Percentiles rank a stretch among this genome's conserved stretches.
Evolutionary conservation across 441 rosid genomes (phyloP).

Genomic region (Gossypium gossypioides): DNA sequence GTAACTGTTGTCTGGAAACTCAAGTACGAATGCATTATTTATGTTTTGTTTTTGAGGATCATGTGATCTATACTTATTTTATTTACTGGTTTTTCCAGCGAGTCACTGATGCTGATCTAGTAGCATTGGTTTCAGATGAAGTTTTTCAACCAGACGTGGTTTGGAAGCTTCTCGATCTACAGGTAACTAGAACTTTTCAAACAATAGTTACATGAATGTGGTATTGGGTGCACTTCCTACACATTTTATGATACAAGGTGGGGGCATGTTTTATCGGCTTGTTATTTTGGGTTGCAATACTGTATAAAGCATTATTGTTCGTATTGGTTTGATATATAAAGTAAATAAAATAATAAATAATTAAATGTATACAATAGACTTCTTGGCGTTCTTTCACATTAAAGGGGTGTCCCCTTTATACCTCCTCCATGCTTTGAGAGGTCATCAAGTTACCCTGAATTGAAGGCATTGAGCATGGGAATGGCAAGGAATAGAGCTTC

Average conservation of each 20-base stretch:
- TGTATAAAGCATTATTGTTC: too few relatives aligned
- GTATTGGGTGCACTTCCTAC: background rate
- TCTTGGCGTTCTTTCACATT: too few relatives aligned
- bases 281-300: background rate
- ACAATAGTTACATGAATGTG: background rate
- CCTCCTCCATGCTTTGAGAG: too few relatives aligned
- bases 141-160: constrained; percentile 76
- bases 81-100: constrained; percentile 38
- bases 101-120: constrained; percentile 82
- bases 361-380: too few relatives aligned
- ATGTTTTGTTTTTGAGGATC: constrained; percentile 3
- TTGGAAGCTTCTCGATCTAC: constrained; percentile 81
- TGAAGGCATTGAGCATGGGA: too few relatives aligned
- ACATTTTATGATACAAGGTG: background rate
- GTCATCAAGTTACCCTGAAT: too few relatives aligned
- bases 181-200: constrained; percentile 35
- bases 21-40: background rate
- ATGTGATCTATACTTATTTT: constrained; percentile 19
- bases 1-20: background rate
- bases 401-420: too few relatives aligned
- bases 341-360: too few relatives aligned
- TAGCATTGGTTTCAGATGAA: constrained; percentile 87
- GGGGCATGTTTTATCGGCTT: background rate
- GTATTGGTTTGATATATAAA: too few relatives aligned
- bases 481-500: too few relatives aligned